Conservation (phyloP, 2,329 filamentous ascomycete genomes). For the Westerdykella sp. region DNA sequence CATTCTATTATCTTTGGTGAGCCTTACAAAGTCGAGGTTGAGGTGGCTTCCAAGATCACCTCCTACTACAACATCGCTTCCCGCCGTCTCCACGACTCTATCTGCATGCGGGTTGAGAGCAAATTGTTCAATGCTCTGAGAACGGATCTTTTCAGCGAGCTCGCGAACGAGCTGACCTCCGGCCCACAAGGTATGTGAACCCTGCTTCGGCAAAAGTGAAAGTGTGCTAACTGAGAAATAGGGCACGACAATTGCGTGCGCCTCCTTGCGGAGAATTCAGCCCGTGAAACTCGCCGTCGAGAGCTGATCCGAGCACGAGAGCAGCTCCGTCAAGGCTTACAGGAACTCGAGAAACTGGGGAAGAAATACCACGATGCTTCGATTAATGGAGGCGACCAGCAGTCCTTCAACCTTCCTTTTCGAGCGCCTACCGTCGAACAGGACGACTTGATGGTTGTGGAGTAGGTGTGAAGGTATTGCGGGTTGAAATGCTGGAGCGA, state of each 20-base stretch:
- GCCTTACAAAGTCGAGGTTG: constrained; percentile 54
- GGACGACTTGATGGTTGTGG: too few relatives aligned
- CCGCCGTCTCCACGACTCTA: constrained; percentile 55
- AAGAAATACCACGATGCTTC: constrained; percentile 9
- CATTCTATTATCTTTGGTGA: constrained; percentile 47
- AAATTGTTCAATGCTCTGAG: constrained; percentile 30
- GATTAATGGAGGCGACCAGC: too few relatives aligned
- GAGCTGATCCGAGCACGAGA: constrained; percentile 20
- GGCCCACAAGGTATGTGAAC: constrained; percentile 16
- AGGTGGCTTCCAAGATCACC: constrained; percentile 56
- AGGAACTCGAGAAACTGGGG: constrained; percentile 10
- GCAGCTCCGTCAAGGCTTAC: constrained; percentile 17
- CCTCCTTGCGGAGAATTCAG: constrained; percentile 32
- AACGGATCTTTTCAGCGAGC: constrained; percentile 16
- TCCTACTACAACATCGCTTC: constrained; percentile 66
- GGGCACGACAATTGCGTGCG: constrained; percentile 7
- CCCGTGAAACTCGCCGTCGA: constrained; percentile 20
- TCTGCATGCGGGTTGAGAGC: constrained; percentile 36
- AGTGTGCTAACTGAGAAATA: constrained; percentile 3
- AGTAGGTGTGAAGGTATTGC: too few relatives aligned
- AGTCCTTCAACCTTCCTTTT: too few relatives aligned
- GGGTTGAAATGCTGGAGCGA: too few relatives aligned
- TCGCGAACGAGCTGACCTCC: constrained; percentile 19
- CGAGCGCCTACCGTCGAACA: too few relatives aligned
- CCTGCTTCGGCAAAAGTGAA: background rate